Conservation (phyloP, 345 rosid species). For the Gossypium longicalyx region DNA sequence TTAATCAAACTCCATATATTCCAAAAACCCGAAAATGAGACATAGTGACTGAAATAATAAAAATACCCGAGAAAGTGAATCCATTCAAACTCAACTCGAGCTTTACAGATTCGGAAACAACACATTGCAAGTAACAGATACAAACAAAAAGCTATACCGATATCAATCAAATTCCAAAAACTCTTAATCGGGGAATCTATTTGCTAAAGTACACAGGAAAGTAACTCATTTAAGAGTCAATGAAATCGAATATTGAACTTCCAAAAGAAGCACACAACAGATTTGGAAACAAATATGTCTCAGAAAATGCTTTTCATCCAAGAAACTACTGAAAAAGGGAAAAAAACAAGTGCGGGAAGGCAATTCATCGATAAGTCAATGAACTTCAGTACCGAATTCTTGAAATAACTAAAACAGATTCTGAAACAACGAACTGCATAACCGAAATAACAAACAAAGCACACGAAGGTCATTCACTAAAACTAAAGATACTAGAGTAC, state of each 20-base stretch:
- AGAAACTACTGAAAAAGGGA: neutral
- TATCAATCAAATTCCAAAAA: neutral
- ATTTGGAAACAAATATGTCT: too few relatives aligned
- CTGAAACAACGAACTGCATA: slow-evolving; percentile 8
- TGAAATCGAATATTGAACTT: neutral
- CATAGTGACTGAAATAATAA: neutral
- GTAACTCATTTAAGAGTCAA: neutral
- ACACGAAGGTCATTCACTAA: neutral
- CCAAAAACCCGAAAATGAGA: neutral
- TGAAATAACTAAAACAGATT: neutral
- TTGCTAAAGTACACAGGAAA: neutral
- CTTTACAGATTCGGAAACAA: neutral
- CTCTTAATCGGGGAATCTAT: neutral
- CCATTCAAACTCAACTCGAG: neutral
- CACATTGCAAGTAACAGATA: neutral
- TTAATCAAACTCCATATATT: neutral
- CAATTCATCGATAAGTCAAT: neutral
- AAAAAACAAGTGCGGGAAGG: neutral
- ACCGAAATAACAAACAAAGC: neutral
- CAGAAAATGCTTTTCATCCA: neutral
- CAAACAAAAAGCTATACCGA: neutral
- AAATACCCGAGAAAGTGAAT: neutral
- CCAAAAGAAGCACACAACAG: too few relatives aligned
- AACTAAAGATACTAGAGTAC: slow-evolving; percentile 9
- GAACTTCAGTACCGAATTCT: neutral